These are phyloP conservation scores for Penicillium sp. DNA, from an alignment of 2,329 filamentous ascomycete species.

Conservation along the genomic window DNA sequence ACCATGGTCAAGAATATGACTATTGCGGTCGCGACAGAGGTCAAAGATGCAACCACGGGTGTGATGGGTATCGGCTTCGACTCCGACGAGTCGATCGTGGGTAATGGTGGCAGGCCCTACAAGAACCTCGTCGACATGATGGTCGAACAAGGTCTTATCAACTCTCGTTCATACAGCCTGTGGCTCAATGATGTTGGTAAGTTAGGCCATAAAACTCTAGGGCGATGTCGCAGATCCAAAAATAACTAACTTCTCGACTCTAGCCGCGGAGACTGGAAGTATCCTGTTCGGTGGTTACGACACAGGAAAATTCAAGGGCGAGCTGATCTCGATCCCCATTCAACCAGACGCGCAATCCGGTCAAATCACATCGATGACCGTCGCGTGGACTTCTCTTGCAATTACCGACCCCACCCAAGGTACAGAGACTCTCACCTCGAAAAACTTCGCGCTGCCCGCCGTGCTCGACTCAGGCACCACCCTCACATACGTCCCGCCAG, in stretches of 20 bases:
- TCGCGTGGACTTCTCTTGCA: background rate
- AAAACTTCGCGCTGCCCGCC: background rate
- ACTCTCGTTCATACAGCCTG: slow-evolving; percentile 1
- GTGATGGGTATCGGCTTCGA: slow-evolving; percentile 1
- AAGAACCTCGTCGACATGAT: background rate
- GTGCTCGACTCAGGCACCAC: slow-evolving; percentile 2
- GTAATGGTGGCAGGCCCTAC: background rate
- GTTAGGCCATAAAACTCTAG: background rate
- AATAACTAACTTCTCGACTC: background rate
- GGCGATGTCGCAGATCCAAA: background rate
- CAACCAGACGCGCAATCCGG: slow-evolving; percentile 2
- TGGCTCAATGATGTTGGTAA: slow-evolving; percentile 1
- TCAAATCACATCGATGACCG: slow-evolving; percentile 1
- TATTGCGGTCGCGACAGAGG: background rate
- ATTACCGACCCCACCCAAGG: background rate
- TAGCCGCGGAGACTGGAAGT: background rate
- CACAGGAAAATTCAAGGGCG: slow-evolving; percentile 1
- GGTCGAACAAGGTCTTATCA: slow-evolving; percentile 1
- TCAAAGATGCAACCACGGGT: background rate
- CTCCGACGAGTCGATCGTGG: background rate
- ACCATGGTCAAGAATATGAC: background rate
- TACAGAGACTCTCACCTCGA: background rate
- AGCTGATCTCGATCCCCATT: background rate
- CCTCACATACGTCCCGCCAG: background rate
- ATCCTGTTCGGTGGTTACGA: slow-evolving; percentile 1